Evolutionary conservation across 225 moss, liverwort and hornwort species (phyloP).

Genomic region (Straminergon stramineum): DNA sequence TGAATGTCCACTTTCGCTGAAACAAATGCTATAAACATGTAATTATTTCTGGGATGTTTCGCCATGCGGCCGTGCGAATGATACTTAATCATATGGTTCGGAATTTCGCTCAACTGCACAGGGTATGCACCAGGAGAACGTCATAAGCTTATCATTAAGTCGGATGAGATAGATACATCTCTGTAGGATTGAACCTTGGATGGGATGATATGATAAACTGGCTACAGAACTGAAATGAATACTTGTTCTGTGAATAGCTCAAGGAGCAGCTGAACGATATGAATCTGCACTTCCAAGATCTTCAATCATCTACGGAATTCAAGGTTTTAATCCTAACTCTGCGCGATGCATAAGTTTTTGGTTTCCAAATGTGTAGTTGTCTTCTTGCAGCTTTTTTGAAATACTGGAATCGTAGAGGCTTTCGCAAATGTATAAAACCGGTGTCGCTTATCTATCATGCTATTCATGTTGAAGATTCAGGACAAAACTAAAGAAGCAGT

Average conservation of each 20-base stretch:
- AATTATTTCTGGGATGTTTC: not conserved
- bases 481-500: constrained; percentile 28
- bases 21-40: not conserved
- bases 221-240: not conserved
- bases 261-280: constrained; percentile 44
- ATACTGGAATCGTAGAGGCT: not conserved
- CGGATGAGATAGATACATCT: not conserved
- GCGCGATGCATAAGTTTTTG: not conserved
- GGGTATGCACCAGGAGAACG: not conserved
- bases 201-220: not conserved
- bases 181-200: not conserved
- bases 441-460: not conserved
- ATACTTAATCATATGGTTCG: not conserved
- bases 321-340: constrained; percentile 25
- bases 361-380: not conserved
- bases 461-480: constrained; percentile 12
- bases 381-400: not conserved
- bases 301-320: constrained; percentile 33
- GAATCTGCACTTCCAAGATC: constrained; percentile 42
- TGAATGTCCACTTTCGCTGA: not conserved
- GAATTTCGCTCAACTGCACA: not conserved
- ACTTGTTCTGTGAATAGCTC: constrained; percentile 28
- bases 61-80: not conserved
- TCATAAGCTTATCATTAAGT: not conserved
- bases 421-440: not conserved